Evolutionary conservation across 2,329 filamentous ascomycete species (phyloP), one percentile per base, ranked within the genome.

Genomic region (Emergomyces pasteurianus): DNA sequence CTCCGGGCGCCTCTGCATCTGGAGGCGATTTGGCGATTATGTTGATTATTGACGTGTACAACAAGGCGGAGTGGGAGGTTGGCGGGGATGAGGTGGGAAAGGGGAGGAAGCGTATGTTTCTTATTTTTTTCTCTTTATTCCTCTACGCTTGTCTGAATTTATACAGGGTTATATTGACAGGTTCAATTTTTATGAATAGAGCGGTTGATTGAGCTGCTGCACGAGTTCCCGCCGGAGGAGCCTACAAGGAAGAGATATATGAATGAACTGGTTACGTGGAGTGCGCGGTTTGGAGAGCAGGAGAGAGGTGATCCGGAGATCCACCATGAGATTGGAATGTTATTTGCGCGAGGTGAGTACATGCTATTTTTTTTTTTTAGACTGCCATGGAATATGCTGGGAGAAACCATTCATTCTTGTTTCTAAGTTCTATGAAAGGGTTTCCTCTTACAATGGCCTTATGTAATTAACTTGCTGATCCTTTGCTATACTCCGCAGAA

Each of bases 201-300:
- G 62, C 80, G 87, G 64, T 76, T 97, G 60, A 77, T 97, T 69
- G 87, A 87, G 23, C 82, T 95, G 56, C 75, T 99, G 70, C 82
- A 90, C 60, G 81, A 91, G 43, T 97, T 99, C 68, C 85, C 88
- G 16, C 78, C 83, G 31, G 86, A 87, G 59, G 94, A 99, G 77
- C 92, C 92, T 3, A 95, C 89, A 60, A 84, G 92, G 71, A 97
- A 96, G 83, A 90, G 90, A 75, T 96, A 92, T 71, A 87, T 97
- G 49, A 85, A 83, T 28, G 92, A 96, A 72, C 88, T 92, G 71
- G 85, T 96, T 66, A 83, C 81, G 60, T 99, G 94, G 94, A 95
- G 90, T 61, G 82, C 85, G 60, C 92, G 88, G 72, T 87, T 85
- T 70, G 90, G 92, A 67, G 89, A 94, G 53, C 90, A 89, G 72